phyloP scores from a whole-genome alignment of 192 early-diverging fungal genomes.

The Globomyces pollinis-pini region DNA sequence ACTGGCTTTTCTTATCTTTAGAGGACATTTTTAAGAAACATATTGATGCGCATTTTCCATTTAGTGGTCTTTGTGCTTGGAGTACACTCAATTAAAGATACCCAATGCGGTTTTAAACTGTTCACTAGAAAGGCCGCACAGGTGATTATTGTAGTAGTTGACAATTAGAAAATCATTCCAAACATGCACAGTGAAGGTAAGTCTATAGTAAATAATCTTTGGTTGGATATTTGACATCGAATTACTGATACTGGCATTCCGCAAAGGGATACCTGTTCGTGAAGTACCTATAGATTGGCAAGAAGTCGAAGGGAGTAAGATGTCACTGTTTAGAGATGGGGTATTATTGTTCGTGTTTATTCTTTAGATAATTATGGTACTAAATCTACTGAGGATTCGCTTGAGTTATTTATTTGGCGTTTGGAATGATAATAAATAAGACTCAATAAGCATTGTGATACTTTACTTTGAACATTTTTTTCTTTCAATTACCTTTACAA shows the following conservation, averaged over 20 bases:
- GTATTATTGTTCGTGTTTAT: conserved; percentile 81
- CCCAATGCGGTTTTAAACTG: conserved; percentile 98
- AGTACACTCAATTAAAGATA: conserved; percentile 81
- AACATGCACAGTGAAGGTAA: conserved; percentile 93
- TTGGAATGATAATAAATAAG: conserved; percentile 50
- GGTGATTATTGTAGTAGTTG: no score
- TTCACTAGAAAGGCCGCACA: conserved; percentile 71
- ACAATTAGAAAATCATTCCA: no score
- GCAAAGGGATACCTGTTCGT: conserved; percentile 62
- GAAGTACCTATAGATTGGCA: conserved; percentile 96
- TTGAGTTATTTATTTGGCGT: conserved; percentile 74
- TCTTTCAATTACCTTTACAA: no score
- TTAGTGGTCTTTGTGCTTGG: conserved; percentile 79
- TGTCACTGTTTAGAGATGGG: conserved; percentile 78
- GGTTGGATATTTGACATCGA: conserved; percentile 99
- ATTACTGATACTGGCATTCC: conserved; percentile 73
- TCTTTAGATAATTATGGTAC: no score
- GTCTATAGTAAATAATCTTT: no score
- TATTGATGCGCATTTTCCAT: conserved; percentile 94
- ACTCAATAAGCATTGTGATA: no score
- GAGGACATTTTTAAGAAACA: conserved; percentile 85
- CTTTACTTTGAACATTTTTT: conserved; percentile 13
- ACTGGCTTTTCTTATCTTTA: conserved; percentile 27
- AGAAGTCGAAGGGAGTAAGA: conserved; percentile 92
- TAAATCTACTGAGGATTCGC: conserved; percentile 82